These are phyloP conservation scores for Pedinophyceae sp. DNA, from an alignment of 139 green algal genomes.

Conservation along the genomic window DNA sequence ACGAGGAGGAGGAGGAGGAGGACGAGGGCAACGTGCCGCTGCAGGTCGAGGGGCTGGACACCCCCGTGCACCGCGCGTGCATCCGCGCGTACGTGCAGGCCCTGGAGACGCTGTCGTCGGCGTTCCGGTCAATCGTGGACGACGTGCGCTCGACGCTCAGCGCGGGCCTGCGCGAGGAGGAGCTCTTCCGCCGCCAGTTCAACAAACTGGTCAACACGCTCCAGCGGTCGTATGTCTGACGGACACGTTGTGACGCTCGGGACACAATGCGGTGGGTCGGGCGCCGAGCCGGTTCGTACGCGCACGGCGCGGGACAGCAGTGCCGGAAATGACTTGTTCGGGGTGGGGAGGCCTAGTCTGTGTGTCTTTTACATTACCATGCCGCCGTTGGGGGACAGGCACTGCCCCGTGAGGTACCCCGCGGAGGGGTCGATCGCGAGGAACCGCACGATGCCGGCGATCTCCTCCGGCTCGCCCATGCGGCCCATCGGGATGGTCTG, in stretches of 20 bases:
- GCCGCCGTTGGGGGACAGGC: not conserved
- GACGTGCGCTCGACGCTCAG: not conserved
- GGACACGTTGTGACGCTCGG: no score
- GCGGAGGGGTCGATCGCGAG: conserved; percentile 24
- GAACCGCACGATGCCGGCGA: conserved; percentile 73
- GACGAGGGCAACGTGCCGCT: no score
- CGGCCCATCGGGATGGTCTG: conserved; percentile 60
- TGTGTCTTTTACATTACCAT: not conserved
- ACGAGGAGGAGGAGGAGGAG: not conserved
- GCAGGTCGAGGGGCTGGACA: not conserved
- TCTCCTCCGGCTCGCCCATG: conserved; percentile 74
- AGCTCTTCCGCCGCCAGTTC: not conserved
- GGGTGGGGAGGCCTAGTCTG: no score
- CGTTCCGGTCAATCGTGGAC: not conserved
- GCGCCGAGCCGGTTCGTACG: no score
- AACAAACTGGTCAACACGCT: not conserved
- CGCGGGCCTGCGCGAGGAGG: not conserved
- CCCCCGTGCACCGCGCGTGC: not conserved
- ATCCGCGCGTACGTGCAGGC: not conserved
- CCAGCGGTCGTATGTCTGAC: no score
- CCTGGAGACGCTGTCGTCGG: not conserved
- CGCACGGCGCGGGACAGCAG: no score
- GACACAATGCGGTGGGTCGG: no score
- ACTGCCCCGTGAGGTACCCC: not conserved
- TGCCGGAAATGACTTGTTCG: no score